phyloP scores from a whole-genome alignment of 805 yeast genomes.

The Hanseniaspora lindneri region DNA sequence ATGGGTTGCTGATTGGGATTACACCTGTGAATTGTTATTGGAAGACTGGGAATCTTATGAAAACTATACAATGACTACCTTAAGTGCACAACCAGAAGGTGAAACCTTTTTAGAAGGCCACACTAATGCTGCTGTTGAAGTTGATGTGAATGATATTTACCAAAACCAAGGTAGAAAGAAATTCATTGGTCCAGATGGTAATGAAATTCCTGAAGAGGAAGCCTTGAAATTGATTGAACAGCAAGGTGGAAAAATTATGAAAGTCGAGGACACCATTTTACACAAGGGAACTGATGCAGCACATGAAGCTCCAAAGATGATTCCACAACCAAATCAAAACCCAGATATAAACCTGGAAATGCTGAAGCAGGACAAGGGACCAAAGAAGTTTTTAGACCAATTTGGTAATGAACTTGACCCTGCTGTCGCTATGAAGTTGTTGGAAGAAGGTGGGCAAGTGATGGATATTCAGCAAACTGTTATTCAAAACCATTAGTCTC shows the following conservation, averaged over 20 bases:
- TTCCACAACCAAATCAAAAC: neutral
- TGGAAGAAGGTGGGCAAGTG: conserved; percentile 24
- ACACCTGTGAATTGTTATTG: conserved; percentile 54
- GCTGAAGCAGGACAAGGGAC: conserved; percentile 23
- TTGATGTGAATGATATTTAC: conserved; percentile 21
- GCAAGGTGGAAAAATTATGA: conserved; percentile 23
- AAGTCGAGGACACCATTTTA: conserved; percentile 16
- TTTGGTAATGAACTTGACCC: conserved; percentile 30
- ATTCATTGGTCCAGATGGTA: conserved; percentile 33
- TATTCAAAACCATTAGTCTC: neutral
- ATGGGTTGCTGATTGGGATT: conserved; percentile 70
- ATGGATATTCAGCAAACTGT: conserved; percentile 17
- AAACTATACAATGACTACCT: conserved; percentile 16
- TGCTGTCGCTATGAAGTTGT: conserved; percentile 25
- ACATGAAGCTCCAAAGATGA: conserved; percentile 14
- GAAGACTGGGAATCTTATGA: conserved; percentile 26
- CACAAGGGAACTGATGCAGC: conserved; percentile 17
- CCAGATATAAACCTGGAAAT: conserved; percentile 17
- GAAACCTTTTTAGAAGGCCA: conserved; percentile 4
- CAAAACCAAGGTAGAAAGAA: conserved; percentile 24
- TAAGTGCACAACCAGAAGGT: conserved; percentile 16
- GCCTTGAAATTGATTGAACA: conserved; percentile 25
- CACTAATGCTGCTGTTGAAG: conserved; percentile 14
- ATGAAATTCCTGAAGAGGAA: conserved; percentile 27
- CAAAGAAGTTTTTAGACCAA: conserved; percentile 30